phyloP scores from a whole-genome alignment of 2,329 filamentous ascomycete species.

The Cladosporium austrohemisphaericum region DNA sequence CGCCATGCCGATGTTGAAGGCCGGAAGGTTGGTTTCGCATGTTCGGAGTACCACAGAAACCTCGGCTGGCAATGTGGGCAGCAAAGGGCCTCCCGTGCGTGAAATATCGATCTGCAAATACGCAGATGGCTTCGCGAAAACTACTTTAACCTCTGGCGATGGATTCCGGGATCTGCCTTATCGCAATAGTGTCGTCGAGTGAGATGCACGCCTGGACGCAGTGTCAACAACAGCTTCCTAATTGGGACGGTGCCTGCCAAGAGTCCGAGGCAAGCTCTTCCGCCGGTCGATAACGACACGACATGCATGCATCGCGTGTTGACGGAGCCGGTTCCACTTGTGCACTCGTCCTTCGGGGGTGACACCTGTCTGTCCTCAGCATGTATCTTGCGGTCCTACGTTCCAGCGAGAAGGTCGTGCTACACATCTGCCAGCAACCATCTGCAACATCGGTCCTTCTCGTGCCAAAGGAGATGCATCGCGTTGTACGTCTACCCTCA shows the following conservation, averaged over 20 bases:
- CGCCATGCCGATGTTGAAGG: no score
- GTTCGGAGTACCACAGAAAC: no score
- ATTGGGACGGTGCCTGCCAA: neutral
- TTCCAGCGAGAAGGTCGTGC: neutral
- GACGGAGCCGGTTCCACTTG: neutral
- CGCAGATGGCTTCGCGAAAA: no score
- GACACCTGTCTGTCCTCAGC: neutral
- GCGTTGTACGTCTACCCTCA: no score
- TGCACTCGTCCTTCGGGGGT: neutral
- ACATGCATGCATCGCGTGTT: neutral
- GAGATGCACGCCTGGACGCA: neutral
- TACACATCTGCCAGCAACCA: neutral
- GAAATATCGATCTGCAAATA: no score
- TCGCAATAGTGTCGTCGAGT: neutral
- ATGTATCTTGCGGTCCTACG: neutral
- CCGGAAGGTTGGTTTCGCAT: no score
- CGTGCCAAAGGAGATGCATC: no score
- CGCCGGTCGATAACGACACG: neutral
- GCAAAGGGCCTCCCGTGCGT: neutral
- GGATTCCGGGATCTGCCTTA: neutral
- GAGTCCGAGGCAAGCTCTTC: neutral
- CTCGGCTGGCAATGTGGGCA: neutral
- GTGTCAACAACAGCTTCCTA: neutral
- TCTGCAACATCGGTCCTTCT: no score
- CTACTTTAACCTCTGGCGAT: no score